Conservation (phyloP, 345 rosid genomes). For the Bretschneidera sinensis region DNA sequence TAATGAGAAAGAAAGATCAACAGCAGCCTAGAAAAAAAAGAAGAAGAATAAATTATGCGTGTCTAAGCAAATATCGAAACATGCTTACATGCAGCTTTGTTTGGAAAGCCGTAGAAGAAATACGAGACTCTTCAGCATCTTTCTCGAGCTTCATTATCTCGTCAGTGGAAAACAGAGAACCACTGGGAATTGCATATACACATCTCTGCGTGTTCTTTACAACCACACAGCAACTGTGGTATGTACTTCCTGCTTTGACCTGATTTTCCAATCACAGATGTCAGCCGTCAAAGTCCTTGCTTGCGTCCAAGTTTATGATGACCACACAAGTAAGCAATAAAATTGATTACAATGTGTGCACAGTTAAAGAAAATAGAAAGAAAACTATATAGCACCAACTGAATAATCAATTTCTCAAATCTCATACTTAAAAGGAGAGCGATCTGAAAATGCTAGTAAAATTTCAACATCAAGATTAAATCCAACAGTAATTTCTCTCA, state of each 20-base stretch:
- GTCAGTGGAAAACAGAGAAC: slow-evolving; percentile 50
- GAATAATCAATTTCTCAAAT: background rate
- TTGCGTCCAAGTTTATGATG: background rate
- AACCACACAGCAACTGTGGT: slow-evolving; percentile 83
- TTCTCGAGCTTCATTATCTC: slow-evolving; percentile 68
- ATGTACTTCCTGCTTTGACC: slow-evolving; percentile 74
- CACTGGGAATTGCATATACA: slow-evolving; percentile 77
- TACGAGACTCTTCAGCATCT: slow-evolving; percentile 57
- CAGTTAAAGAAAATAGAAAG: background rate
- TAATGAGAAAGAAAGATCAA: slow-evolving; percentile 10
- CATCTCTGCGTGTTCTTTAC: slow-evolving; percentile 84
- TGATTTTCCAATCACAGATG: slow-evolving; percentile 24
- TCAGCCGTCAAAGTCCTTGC: slow-evolving; percentile 4
- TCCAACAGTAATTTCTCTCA: too few species aligned
- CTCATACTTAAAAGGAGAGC: background rate
- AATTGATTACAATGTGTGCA: background rate
- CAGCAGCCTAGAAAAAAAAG: slow-evolving; percentile 14
- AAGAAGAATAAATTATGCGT: background rate
- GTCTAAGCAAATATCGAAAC: slow-evolving; percentile 2
- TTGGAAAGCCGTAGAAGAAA: slow-evolving; percentile 49
- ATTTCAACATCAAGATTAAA: background rate
- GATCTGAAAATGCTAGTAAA: background rate
- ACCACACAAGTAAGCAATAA: too few species aligned
- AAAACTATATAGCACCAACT: background rate
- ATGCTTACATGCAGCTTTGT: slow-evolving; percentile 68